phyloP scores from a whole-genome alignment of 768 basidiomycete genomes.

The Filobasidium wieringae region DNA sequence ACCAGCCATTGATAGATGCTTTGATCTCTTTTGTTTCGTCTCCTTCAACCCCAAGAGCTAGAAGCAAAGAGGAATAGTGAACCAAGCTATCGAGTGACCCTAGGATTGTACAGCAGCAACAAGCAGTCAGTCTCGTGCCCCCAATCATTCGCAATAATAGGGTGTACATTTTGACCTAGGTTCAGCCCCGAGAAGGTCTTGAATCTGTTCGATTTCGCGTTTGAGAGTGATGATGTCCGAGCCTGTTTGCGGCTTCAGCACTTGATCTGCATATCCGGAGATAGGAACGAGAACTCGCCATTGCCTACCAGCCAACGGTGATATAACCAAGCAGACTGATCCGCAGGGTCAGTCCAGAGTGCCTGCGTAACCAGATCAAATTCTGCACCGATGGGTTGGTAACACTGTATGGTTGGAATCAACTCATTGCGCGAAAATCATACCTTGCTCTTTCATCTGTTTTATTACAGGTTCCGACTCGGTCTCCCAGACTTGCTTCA shows the following conservation, averaged over 20 bases:
- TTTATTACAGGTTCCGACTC: slow-evolving; percentile 37
- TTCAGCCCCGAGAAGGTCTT: slow-evolving; percentile 74
- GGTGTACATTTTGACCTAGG: slow-evolving; percentile 88
- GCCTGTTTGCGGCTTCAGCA: slow-evolving; percentile 41
- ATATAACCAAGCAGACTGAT: slow-evolving; percentile 97
- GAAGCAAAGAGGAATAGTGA: too few species aligned
- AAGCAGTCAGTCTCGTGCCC: too few species aligned
- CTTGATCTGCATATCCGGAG: not conserved
- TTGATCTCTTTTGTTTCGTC: too few species aligned
- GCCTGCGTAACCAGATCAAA: slow-evolving; percentile 86
- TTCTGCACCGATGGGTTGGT: slow-evolving; percentile 47
- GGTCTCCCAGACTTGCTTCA: slow-evolving; percentile 52
- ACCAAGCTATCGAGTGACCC: too few species aligned
- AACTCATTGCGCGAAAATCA: slow-evolving; percentile 22
- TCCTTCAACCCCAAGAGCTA: too few species aligned
- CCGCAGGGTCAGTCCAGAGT: slow-evolving; percentile 88
- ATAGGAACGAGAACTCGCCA: slow-evolving; percentile 41
- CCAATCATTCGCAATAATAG: too few species aligned
- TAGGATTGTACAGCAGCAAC: too few species aligned
- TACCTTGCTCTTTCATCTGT: slow-evolving; percentile 60
- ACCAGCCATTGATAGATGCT: too few species aligned
- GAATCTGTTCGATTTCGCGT: slow-evolving; percentile 65
- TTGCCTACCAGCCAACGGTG: slow-evolving; percentile 90
- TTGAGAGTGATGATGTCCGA: slow-evolving; percentile 50
- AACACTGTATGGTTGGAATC: not conserved